These are phyloP conservation scores for Penicillium argentinense DNA, from an alignment of 495 filamentous ascomycete genomes.

Conservation along the genomic window DNA sequence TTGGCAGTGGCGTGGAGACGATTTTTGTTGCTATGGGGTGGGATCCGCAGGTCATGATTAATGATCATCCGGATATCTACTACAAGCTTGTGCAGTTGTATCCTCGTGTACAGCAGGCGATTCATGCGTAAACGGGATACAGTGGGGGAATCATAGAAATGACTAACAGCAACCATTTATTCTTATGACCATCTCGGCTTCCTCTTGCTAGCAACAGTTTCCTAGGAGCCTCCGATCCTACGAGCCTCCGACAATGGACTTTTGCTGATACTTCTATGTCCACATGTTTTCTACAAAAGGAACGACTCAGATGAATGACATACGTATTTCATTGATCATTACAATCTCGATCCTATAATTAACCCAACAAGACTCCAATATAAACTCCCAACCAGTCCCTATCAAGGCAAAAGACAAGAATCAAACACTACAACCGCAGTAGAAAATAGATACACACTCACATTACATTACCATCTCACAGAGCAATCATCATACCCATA, in stretches of 20 bases:
- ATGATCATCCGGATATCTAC: conserved; percentile 80
- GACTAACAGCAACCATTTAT: too few relatives aligned
- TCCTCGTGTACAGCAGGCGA: conserved; percentile 75
- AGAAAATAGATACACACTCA: too few relatives aligned
- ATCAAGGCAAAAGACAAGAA: conserved; percentile 3
- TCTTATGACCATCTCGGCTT: too few relatives aligned
- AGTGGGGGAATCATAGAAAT: too few relatives aligned
- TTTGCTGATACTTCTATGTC: too few relatives aligned
- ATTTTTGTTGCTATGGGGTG: conserved; percentile 88
- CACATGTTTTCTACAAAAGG: too few relatives aligned
- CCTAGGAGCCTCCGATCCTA: too few relatives aligned
- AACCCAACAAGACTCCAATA: conserved; percentile 4
- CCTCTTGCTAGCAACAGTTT: too few relatives aligned
- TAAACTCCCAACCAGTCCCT: conserved; percentile 2
- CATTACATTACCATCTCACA: conserved; percentile 16
- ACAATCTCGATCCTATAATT: conserved; percentile 8
- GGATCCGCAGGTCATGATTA: conserved; percentile 83
- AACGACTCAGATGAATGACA: too few relatives aligned
- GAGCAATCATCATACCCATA: conserved; percentile 29
- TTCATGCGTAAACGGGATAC: conserved; percentile 51
- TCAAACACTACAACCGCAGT: background rate
- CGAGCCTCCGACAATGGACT: too few relatives aligned
- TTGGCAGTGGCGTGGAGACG: conserved; percentile 63
- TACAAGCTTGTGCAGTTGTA: conserved; percentile 73
- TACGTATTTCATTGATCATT: conserved; percentile 23